Evolutionary conservation across 1,284 basidiomycete species (phyloP).

Genomic region (Puccinia sorghi): DNA sequence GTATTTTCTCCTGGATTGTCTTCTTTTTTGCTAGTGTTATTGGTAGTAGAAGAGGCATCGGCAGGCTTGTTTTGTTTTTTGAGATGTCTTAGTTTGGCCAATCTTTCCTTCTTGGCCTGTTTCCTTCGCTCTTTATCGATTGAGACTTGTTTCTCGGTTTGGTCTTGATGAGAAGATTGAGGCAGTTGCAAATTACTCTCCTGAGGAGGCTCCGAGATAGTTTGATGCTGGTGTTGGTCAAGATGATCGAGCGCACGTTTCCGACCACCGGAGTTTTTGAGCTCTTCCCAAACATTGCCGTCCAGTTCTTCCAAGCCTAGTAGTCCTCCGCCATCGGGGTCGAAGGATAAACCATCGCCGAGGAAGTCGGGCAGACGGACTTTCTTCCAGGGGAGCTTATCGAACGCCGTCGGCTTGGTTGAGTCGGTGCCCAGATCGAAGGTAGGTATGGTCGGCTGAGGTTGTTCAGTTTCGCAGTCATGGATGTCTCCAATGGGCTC

Average conservation of each 20-base stretch:
- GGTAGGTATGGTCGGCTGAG: slow-evolving; percentile 19
- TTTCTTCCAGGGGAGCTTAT: slow-evolving; percentile 47
- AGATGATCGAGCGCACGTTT: slow-evolving; percentile 22
- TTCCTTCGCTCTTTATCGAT: slow-evolving; percentile 36
- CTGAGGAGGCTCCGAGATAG: background rate
- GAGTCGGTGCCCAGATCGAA: slow-evolving; percentile 33
- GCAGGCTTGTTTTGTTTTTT: slow-evolving; percentile 14
- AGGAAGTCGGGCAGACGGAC: slow-evolving; percentile 40
- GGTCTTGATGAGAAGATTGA: background rate
- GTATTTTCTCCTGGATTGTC: background rate
- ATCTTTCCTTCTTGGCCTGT: slow-evolving; percentile 40
- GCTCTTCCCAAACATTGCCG: slow-evolving; percentile 42
- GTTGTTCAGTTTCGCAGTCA: slow-evolving; percentile 2
- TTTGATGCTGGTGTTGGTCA: background rate
- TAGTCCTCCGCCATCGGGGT: slow-evolving; percentile 46
- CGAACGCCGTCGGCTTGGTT: slow-evolving; percentile 49
- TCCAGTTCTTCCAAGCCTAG: slow-evolving; percentile 49
- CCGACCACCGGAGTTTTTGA: slow-evolving; percentile 23
- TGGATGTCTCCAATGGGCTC: slow-evolving; percentile 17
- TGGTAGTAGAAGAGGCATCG: background rate
- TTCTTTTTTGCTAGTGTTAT: slow-evolving; percentile 1
- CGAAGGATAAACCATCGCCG: slow-evolving; percentile 41
- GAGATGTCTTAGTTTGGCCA: slow-evolving; percentile 22
- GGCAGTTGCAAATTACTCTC: background rate
- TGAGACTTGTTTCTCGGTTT: background rate